phyloP scores from a whole-genome alignment of 768 basidiomycete species.

The Suillus plorans region DNA sequence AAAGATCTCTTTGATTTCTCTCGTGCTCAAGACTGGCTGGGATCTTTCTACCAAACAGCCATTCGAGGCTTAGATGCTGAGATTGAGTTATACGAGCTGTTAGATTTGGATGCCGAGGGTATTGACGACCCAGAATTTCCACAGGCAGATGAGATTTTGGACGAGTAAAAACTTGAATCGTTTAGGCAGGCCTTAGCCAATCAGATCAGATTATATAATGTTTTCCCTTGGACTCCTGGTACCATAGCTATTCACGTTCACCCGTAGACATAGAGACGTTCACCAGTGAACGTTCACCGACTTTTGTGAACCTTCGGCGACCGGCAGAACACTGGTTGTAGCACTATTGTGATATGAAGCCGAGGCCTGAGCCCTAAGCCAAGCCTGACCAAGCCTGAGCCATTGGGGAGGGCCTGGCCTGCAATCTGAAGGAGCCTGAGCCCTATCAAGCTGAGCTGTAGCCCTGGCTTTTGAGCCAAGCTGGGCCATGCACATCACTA shows the following conservation, averaged over 20 bases:
- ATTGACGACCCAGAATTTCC: too few relatives aligned
- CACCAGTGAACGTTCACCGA: too few relatives aligned
- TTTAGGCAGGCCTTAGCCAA: too few relatives aligned
- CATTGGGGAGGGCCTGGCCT: background rate
- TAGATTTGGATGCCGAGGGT: too few relatives aligned
- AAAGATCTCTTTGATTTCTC: background rate
- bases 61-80: constrained; percentile 4
- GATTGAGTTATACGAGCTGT: constrained; percentile 7
- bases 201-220: too few relatives aligned
- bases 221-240: too few relatives aligned
- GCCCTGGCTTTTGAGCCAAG: background rate
- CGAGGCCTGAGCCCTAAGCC: background rate
- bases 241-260: too few relatives aligned
- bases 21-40: background rate
- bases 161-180: too few relatives aligned
- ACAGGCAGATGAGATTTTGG: too few relatives aligned
- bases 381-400: background rate
- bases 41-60: background rate
- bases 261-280: too few relatives aligned
- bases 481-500: background rate
- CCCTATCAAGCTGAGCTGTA: background rate
- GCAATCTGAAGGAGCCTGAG: background rate
- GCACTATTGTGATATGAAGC: background rate
- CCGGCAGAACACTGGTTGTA: background rate
- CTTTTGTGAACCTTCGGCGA: too few relatives aligned